Base-by-base conservation (phyloP, 169 alveolate species). In the Plasmodium sp. region DNA sequence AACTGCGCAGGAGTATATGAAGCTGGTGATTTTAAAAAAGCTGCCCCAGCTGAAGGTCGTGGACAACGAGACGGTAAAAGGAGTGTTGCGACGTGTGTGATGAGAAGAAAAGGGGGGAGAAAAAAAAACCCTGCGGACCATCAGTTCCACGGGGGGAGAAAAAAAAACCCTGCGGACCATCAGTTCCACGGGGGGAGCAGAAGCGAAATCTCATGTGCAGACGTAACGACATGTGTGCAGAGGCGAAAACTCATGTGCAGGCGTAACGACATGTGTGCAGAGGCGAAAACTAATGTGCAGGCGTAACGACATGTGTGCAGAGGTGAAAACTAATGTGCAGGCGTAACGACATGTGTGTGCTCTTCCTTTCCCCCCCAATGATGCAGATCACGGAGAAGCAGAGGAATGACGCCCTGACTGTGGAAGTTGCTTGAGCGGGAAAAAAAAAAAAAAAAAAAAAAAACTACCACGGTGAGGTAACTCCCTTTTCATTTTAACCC, bases 341-440 rank as follows among this genome's bases (percentile, higher is more conserved):
- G 18, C 77, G 5, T 41, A 67, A 18, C 18, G 27, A 2, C 12
- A 48, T 5, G n/a, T 48, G 58, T 48, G 58, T 5, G n/a, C 31
- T 83, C 5, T 56, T 62, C 0, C 54, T 33, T n/a, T 16, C 14
- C 10, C 33, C 62, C 58, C 31, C 54, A 33, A 6, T 14, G 9
- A 67, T 51, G 27, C 83, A 85, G 93, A 85, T 85, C 36, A 85
- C 93, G 41, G 93, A 85, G 71, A 85, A 85, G 16, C 93, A 85
- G 51, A 74, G 93, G 67, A 85, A 85, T 54, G 93, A 85, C 34
- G 86, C 93, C 14, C 83, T 85, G 33, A 74, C 93, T 7, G 77
- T 85, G 36, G 93, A 85, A 85, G 16, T 67, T 67, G 7, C 9
- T 18, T 67, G 77, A 31, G 77, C 77, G 5, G 27, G n/a, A 22